phyloP scores from a whole-genome alignment of 805 yeast genomes.

The Kuraishia ogatae region DNA sequence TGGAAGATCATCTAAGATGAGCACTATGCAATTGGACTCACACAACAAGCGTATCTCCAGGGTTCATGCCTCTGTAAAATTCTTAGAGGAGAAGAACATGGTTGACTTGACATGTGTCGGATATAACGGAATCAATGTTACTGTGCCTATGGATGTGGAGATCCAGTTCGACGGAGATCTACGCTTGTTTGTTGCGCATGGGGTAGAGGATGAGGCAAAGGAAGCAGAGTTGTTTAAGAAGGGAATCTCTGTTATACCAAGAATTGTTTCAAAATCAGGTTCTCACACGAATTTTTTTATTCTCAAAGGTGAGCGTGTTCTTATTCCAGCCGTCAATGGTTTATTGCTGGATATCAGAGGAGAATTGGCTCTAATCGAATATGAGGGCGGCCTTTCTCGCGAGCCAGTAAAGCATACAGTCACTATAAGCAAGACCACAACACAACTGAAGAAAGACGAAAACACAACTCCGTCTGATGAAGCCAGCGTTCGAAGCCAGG shows the following conservation, averaged over 20 bases:
- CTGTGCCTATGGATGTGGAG: slow-evolving; percentile 41
- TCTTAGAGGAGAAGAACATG: slow-evolving; percentile 27
- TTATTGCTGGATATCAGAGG: slow-evolving; percentile 66
- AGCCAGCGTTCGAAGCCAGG: not conserved
- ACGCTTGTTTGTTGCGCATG: slow-evolving; percentile 10
- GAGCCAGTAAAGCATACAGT: slow-evolving; percentile 1
- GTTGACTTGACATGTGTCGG: slow-evolving; percentile 67
- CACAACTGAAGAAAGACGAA: too few relatives aligned
- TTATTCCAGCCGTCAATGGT: slow-evolving; percentile 54
- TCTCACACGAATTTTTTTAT: slow-evolving; percentile 47
- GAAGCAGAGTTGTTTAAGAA: slow-evolving; percentile 3
- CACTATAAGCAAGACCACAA: not conserved
- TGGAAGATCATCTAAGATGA: slow-evolving; percentile 62
- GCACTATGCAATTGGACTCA: slow-evolving; percentile 36
- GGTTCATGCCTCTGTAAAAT: slow-evolving; percentile 48
- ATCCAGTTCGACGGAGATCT: slow-evolving; percentile 21
- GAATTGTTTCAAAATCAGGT: slow-evolving; percentile 31
- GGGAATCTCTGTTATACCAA: slow-evolving; percentile 4
- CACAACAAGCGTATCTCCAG: slow-evolving; percentile 57
- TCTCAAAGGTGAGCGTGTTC: slow-evolving; percentile 51
- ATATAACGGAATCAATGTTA: slow-evolving; percentile 67
- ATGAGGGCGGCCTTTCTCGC: slow-evolving; percentile 4
- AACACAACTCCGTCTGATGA: too few relatives aligned
- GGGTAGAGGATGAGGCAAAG: slow-evolving; percentile 6
- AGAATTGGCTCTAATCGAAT: slow-evolving; percentile 26